phyloP scores from a whole-genome alignment of 2,329 filamentous ascomycete species.

The Stagonosporopsis vannaccii region DNA sequence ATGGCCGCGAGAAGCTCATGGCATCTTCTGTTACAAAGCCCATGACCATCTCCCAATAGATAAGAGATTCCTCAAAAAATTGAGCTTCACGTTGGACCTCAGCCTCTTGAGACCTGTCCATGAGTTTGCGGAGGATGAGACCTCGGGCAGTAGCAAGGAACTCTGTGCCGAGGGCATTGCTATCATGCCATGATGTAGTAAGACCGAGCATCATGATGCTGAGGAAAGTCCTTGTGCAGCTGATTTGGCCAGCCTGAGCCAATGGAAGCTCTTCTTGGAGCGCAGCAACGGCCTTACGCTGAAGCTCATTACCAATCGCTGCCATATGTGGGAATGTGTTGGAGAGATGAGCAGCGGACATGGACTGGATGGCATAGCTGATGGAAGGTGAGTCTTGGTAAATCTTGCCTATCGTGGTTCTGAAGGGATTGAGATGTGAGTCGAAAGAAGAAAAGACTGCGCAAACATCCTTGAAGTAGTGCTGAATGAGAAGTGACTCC shows the following conservation, averaged over 20 bases:
- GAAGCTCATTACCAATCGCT: constrained; percentile 59
- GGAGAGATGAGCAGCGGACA: constrained; percentile 68
- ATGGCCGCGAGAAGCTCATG: constrained; percentile 43
- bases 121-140: constrained; percentile 55
- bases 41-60: constrained; percentile 67
- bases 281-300: constrained; percentile 60
- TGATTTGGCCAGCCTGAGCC: constrained; percentile 50
- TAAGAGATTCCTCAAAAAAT: constrained; percentile 64
- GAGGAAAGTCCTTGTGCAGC: constrained; percentile 61
- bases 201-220: constrained; percentile 66
- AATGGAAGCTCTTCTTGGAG: constrained; percentile 58
- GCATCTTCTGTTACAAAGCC: constrained; percentile 60
- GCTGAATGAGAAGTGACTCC: constrained; percentile 65
- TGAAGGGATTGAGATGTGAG: constrained; percentile 67
- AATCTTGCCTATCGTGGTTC: constrained; percentile 64
- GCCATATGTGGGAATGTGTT: constrained; percentile 64
- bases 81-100: constrained; percentile 49
- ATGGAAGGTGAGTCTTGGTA: constrained; percentile 67
- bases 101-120: constrained; percentile 42
- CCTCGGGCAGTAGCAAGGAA: constrained; percentile 59
- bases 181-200: constrained; percentile 67
- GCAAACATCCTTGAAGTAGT: constrained; percentile 70
- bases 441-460: constrained; percentile 70
- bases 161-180: constrained; percentile 61
- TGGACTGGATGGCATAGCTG: constrained; percentile 68